Base-by-base conservation (phyloP, 2,329 filamentous ascomycete genomes). In the Dothideomycetes sp. region DNA sequence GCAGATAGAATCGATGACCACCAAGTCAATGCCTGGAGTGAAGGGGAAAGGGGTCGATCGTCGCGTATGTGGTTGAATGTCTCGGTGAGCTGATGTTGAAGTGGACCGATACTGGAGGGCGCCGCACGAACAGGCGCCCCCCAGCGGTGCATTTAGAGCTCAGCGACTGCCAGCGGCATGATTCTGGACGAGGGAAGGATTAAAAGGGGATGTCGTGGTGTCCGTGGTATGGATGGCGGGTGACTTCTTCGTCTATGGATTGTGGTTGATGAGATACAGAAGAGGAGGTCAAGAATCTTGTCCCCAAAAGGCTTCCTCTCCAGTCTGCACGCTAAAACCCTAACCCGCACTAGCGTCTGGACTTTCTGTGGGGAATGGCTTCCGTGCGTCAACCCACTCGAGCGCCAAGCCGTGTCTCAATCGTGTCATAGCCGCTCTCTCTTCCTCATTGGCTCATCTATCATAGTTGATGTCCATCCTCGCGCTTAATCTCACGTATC, bases 71-170 rank as follows among this genome's bases (percentile, higher is more conserved):
- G 42, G 47, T 46, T 47, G 47, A 52, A 52, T 44, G 47, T 50
- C 47, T 55, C 53, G 50, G 49, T 49, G 52, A 52, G 51, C 52
- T 51, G 46, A 33, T 40, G 38, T 39, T 47, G 47, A 55, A 34
- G 36, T 27, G 39, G 39, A 41, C 39, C 52, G 51, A 48, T 36
- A 51, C 53, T 52, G 54, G 49, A 52, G 49, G 47, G 42, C 43
- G 42, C 47, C 43, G 45, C 49, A 46, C 49, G 32, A 45, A 45
- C 46, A 49, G 48, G 45, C 44, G 37, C 45, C 47, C 48, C 48
- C 52, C 53, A 55, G 56, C 51, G 52, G 52, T 52, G 46, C 38
- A 46, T 52, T 52, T 59, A 59, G 56, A 50, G 53, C 52, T 45
- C 54, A 52, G 45, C 47, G 54, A 54, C 43, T 42, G 55, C 52